These are phyloP conservation scores for Aspergillus haitiensis DNA, from an alignment of 495 filamentous ascomycete species.

Conservation along the genomic window DNA sequence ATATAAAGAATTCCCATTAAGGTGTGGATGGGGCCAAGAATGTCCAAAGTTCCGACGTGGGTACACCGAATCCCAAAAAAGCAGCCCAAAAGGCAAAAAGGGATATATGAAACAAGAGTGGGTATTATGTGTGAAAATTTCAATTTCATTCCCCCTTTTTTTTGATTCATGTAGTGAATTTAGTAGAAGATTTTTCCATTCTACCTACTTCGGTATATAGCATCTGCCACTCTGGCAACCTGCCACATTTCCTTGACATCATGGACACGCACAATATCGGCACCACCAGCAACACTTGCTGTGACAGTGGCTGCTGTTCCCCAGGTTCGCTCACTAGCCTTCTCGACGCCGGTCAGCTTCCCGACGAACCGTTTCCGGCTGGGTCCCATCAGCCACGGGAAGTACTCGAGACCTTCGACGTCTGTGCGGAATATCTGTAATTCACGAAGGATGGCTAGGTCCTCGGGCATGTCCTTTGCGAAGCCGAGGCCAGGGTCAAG, in stretches of 20 bases:
- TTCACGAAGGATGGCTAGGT: slow-evolving; percentile 72
- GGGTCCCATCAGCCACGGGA: slow-evolving; percentile 88
- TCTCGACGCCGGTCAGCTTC: slow-evolving; percentile 72
- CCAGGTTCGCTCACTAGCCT: slow-evolving; percentile 65
- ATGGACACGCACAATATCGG: slow-evolving; percentile 93
- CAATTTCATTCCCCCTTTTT: too few relatives aligned
- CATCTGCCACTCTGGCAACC: slow-evolving; percentile 87
- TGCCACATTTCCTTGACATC: slow-evolving; percentile 88
- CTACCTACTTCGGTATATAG: slow-evolving; percentile 64
- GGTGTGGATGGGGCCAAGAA: too few relatives aligned
- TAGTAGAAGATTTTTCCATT: slow-evolving; percentile 2
- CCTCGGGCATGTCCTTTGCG: slow-evolving; percentile 77
- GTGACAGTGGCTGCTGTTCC: slow-evolving; percentile 89
- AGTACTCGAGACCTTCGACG: slow-evolving; percentile 62
- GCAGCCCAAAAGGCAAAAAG: too few relatives aligned
- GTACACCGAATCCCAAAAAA: too few relatives aligned
- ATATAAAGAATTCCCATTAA: too few relatives aligned
- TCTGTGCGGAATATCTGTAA: slow-evolving; percentile 59
- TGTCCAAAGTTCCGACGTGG: too few relatives aligned
- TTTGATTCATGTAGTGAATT: neutral
- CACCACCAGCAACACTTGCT: slow-evolving; percentile 85
- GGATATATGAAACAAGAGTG: too few relatives aligned
- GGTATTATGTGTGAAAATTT: too few relatives aligned
- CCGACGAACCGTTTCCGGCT: slow-evolving; percentile 93
- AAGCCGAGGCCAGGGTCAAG: slow-evolving; percentile 95